A percentile compares a stretch with the other conserved stretches of the same genome.
These are phyloP conservation scores for Endoconidiophora polonica DNA, from an alignment of 2,329 filamentous ascomycete species.

Conservation along the genomic window DNA sequence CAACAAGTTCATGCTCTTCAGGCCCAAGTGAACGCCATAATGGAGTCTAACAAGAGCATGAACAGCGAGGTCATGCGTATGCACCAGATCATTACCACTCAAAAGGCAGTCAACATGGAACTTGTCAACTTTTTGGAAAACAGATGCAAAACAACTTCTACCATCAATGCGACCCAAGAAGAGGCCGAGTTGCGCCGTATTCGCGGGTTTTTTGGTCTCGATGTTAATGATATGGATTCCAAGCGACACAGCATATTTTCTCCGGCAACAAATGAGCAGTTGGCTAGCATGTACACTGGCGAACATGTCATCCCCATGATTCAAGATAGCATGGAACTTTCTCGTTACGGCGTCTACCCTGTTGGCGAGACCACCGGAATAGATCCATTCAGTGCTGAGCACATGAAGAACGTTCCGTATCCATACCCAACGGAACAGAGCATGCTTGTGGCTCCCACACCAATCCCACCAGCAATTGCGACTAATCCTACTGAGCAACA, in stretches of 20 bases:
- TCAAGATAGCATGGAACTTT: slow-evolving; percentile 38
- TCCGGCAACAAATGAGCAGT: slow-evolving; percentile 7
- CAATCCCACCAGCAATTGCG: neutral
- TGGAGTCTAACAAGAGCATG: slow-evolving; percentile 43
- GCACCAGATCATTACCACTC: slow-evolving; percentile 39
- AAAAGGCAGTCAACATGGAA: slow-evolving; percentile 35
- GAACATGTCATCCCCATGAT: slow-evolving; percentile 26
- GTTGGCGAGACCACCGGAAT: slow-evolving; percentile 84
- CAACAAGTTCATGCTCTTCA: slow-evolving; percentile 46
- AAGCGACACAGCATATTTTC: slow-evolving; percentile 11
- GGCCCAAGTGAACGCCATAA: slow-evolving; percentile 66
- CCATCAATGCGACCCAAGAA: slow-evolving; percentile 10
- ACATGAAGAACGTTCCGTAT: slow-evolving; percentile 89
- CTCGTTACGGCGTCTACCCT: slow-evolving; percentile 62
- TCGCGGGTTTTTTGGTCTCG: slow-evolving; percentile 20
- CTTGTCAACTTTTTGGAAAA: slow-evolving; percentile 34
- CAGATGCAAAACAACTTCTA: slow-evolving; percentile 9
- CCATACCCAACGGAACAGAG: slow-evolving; percentile 28
- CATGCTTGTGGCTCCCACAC: slow-evolving; percentile 2
- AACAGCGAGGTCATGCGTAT: slow-evolving; percentile 44
- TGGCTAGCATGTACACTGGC: slow-evolving; percentile 9
- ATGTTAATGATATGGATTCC: slow-evolving; percentile 1
- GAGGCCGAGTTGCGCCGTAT: slow-evolving; percentile 32
- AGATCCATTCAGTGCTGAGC: slow-evolving; percentile 84
- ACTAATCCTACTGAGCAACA: neutral